Evolutionary conservation across 768 basidiomycete species (phyloP), one percentile per base, ranked within the genome.

Genomic region (Lactarius akahatsu): DNA sequence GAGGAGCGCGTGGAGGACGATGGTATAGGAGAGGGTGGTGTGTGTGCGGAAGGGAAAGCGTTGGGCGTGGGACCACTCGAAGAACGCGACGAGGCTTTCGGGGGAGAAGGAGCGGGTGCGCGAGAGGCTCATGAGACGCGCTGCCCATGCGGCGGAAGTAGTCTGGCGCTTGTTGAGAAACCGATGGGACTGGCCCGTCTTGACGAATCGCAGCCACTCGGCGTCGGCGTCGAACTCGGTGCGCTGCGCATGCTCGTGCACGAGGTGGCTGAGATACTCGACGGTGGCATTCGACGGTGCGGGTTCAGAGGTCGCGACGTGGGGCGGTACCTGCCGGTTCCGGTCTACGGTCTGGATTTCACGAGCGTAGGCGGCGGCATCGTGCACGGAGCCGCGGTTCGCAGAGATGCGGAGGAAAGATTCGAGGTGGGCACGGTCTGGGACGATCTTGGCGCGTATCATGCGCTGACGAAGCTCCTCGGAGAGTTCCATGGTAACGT

Each of bases 1-100:
- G 15, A 87, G 69, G 9, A 89, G 75, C 0, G 83, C 86, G 36
- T 80, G 80, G 47, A 90, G 78, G 64, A 86, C 74, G 34, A 85
- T 75, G 23, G 85, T 86, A 70, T 86, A 82, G 0, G 86, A 80
- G 0, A 77, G 81, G 15, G 80, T 75, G 23, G 61, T 68, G 3
- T 79, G 83, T 0, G 82, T 80, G 32, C 74, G 76, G 28, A 82
- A 75, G 23, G 72, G 62, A 57, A 52, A 69, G n/a, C 73, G 72
- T 41, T 66, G 68, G 18, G 71, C 66, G 2, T 71, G 72, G 5
- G 76, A 71, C n/a, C 75, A 73, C 23, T 76, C 66, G 69, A 82
- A 83, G 32, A 81, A 72, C 0, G 71, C 64, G 32, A 83, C 69
- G 20, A 86, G 76, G 11, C 66, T 70, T 40, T 71, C 55, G 2